phyloP scores from a whole-genome alignment of 148 eudicot genomes.

The Camellia lanceoleosa region DNA sequence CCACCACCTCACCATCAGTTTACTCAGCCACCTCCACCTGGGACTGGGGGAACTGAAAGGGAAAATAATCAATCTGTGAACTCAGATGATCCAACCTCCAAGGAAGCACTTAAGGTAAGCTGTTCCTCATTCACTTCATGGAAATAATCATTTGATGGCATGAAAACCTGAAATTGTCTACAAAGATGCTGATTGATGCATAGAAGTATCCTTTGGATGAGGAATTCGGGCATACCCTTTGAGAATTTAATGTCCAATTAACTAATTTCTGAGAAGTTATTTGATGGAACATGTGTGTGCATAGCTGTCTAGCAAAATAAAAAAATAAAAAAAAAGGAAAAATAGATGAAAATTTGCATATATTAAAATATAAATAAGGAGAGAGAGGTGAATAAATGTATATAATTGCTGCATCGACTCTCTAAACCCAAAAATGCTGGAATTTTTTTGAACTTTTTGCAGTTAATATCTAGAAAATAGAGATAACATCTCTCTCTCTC shows the following conservation, averaged over 20 bases:
- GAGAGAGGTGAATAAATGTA: not conserved
- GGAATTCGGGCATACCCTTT: not conserved
- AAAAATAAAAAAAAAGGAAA: not conserved
- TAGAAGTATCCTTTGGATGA: not conserved
- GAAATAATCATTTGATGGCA: not conserved
- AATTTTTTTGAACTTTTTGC: not conserved
- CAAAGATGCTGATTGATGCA: not conserved
- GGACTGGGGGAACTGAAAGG: conserved; percentile 46
- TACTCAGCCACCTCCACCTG: conserved; percentile 75
- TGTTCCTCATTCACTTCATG: not conserved
- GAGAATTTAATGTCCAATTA: not conserved
- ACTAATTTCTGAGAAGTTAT: not conserved
- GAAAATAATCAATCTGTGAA: conserved; percentile 37
- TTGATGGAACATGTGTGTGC: not conserved
- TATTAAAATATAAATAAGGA: not conserved
- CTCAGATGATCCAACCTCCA: conserved; percentile 42
- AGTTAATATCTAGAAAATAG: not conserved
- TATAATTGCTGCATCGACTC: conserved; percentile 12
- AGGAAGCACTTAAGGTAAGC: conserved; percentile 48
- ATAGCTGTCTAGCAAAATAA: not conserved
- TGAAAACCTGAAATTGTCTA: not conserved
- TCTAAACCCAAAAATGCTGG: not conserved
- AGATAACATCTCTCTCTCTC: conserved; percentile 7
- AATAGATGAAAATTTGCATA: not conserved
- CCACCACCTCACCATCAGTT: conserved; percentile 39